Evolutionary conservation across 208 protist species (phyloP).

Genomic region (Naegleria gruberi): DNA sequence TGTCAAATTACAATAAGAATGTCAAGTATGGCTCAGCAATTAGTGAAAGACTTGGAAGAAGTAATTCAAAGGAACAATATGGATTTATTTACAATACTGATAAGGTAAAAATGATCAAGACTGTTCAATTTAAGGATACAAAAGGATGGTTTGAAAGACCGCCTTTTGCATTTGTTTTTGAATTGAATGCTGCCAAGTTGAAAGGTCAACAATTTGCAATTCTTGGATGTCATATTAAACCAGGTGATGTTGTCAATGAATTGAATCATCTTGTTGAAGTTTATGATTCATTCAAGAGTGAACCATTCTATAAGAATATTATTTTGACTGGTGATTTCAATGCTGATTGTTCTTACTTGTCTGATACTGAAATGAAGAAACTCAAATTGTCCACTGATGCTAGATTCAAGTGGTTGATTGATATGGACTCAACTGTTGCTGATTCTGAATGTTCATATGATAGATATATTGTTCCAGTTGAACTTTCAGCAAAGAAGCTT

Average conservation of each 20-base stretch:
- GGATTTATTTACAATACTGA: background rate
- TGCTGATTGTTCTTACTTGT: slow-evolving; percentile 8
- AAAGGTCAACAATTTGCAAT: background rate
- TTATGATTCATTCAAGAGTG: background rate
- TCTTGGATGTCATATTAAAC: background rate
- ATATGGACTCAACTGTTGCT: background rate
- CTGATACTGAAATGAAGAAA: background rate
- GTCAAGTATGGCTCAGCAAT: background rate
- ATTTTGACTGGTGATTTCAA: slow-evolving; percentile 5
- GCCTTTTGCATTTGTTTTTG: background rate
- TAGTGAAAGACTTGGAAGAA: slow-evolving; percentile 5
- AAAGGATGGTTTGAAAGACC: background rate
- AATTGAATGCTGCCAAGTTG: background rate
- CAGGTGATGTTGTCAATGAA: background rate
- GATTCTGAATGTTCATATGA: background rate
- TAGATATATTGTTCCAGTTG: background rate
- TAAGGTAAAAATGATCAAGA: background rate
- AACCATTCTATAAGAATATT: background rate
- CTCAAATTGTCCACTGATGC: background rate
- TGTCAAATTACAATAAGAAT: background rate
- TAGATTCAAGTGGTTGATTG: background rate
- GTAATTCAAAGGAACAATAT: background rate
- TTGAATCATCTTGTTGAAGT: background rate
- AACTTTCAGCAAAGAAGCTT: background rate
- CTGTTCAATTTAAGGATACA: background rate